Evolutionary conservation across 352 stramenopile species (phyloP).

Genomic region (Phytophthora litchii): DNA sequence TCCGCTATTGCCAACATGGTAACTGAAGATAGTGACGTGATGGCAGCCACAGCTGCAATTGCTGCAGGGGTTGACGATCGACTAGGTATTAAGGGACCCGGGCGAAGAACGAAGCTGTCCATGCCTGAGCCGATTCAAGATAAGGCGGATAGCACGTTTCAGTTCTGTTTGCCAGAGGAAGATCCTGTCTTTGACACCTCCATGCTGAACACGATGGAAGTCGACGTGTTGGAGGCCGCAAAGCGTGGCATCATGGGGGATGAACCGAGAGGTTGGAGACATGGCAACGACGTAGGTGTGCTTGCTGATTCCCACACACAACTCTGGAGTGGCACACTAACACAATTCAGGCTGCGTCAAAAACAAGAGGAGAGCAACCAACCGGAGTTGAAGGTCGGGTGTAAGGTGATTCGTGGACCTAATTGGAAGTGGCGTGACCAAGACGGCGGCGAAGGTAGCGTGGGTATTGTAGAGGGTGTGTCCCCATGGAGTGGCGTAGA

Average conservation of each 20-base stretch:
- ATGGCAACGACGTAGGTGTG: slow-evolving; percentile 78
- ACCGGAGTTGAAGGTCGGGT: slow-evolving; percentile 77
- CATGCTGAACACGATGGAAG: slow-evolving; percentile 60
- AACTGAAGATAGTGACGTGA: slow-evolving; percentile 77
- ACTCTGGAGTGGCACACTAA: slow-evolving; percentile 80
- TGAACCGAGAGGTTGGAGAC: slow-evolving; percentile 58
- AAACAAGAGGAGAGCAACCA: slow-evolving; percentile 51
- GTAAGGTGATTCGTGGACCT: slow-evolving; percentile 88
- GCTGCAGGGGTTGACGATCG: slow-evolving; percentile 41
- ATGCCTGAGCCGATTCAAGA: slow-evolving; percentile 35
- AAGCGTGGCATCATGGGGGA: slow-evolving; percentile 75
- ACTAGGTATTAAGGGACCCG: slow-evolving; percentile 50
- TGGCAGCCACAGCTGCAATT: slow-evolving; percentile 58
- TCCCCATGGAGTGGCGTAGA: slow-evolving; percentile 90
- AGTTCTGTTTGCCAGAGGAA: slow-evolving; percentile 72
- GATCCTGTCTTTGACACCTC: slow-evolving; percentile 64
- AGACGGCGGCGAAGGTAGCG: slow-evolving; percentile 84
- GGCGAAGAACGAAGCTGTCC: slow-evolving; percentile 32
- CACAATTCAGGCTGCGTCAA: slow-evolving; percentile 65
- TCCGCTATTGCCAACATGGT: slow-evolving; percentile 90
- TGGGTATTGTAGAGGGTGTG: slow-evolving; percentile 84
- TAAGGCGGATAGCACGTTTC: slow-evolving; percentile 52
- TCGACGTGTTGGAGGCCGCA: slow-evolving; percentile 63
- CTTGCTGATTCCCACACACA: slow-evolving; percentile 69
- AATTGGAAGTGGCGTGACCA: slow-evolving; percentile 92